Conservation (phyloP, 495 filamentous ascomycete genomes). For the Lentithecium fluviatile region DNA sequence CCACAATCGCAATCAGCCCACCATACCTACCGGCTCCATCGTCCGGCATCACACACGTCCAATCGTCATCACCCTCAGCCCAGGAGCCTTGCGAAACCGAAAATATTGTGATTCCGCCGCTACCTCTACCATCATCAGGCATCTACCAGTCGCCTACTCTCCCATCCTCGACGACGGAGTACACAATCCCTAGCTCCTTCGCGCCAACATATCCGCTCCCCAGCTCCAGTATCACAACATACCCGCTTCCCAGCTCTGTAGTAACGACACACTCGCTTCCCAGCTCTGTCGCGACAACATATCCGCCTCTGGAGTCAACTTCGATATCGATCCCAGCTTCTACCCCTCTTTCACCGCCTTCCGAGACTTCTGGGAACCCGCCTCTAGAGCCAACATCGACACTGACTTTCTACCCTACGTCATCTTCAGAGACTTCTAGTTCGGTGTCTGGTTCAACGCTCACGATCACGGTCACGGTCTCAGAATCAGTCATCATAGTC, state of each 20-base stretch:
- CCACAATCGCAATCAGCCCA: constrained; percentile 3
- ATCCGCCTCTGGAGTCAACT: constrained; percentile 1
- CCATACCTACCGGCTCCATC: constrained; percentile 5
- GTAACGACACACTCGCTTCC: not conserved
- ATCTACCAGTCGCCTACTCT: not conserved
- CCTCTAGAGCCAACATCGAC: not conserved
- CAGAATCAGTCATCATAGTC: not conserved
- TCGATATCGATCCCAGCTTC: constrained; percentile 1
- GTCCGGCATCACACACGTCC: not conserved
- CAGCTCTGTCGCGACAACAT: not conserved
- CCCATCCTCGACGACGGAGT: not conserved
- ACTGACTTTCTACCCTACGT: too few relatives aligned
- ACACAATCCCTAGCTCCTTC: not conserved
- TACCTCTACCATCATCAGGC: not conserved
- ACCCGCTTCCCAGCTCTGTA: too few relatives aligned
- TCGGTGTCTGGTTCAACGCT: too few relatives aligned
- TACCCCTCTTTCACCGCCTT: not conserved
- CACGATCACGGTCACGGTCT: not conserved
- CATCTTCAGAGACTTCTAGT: too few relatives aligned
- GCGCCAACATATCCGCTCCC: too few relatives aligned
- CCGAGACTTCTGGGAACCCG: not conserved
- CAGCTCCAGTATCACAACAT: too few relatives aligned
- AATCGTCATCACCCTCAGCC: not conserved
- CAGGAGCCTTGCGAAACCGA: constrained; percentile 7
- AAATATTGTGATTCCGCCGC: not conserved